Percentiles rank a stretch among this genome's conserved stretches.
Evolutionary conservation across 1,284 basidiomycete genomes (phyloP).

Genomic region (Blastosporella zonata): DNA sequence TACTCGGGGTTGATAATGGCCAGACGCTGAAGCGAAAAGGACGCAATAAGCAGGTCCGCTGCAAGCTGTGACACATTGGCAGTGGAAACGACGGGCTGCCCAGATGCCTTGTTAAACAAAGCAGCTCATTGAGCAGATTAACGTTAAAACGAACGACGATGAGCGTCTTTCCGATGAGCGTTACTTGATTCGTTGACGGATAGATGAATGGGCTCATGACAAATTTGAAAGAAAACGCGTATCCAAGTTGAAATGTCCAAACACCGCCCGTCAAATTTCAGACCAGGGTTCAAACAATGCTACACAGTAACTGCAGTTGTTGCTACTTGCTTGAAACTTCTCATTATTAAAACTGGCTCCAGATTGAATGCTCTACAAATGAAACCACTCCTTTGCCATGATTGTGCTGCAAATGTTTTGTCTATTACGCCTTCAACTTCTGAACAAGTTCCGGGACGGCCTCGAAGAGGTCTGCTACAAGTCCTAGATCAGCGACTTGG

Average conservation of each 20-base stretch:
- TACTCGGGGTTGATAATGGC: constrained; percentile 61
- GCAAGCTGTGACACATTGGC: constrained; percentile 79
- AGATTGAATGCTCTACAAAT: too few species aligned
- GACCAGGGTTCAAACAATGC: too few species aligned
- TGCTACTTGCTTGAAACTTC: too few species aligned
- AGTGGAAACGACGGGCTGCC: constrained; percentile 74
- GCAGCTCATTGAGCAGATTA: neutral
- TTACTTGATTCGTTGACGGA: constrained; percentile 27
- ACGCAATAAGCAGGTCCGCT: constrained; percentile 68
- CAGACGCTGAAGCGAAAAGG: constrained; percentile 55
- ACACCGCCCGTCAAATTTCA: too few species aligned
- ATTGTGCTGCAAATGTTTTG: neutral
- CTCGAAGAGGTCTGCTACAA: constrained; percentile 90
- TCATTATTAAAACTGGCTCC: too few species aligned
- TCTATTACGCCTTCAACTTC: constrained; percentile 65
- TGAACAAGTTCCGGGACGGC: constrained; percentile 85
- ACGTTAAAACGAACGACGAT: constrained; percentile 44
- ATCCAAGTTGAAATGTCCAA: neutral
- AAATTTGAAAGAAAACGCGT: neutral
- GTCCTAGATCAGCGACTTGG: constrained; percentile 95
- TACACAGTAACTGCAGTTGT: too few species aligned
- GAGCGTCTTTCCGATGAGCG: constrained; percentile 44
- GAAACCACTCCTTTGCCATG: too few species aligned
- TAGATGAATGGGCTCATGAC: constrained; percentile 35
- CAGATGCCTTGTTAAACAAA: constrained; percentile 11